Percentiles rank a stretch among this genome's conserved stretches.
Evolutionary conservation across 2,329 filamentous ascomycete species (phyloP).

Genomic region (Hirsutella minnesotensis): DNA sequence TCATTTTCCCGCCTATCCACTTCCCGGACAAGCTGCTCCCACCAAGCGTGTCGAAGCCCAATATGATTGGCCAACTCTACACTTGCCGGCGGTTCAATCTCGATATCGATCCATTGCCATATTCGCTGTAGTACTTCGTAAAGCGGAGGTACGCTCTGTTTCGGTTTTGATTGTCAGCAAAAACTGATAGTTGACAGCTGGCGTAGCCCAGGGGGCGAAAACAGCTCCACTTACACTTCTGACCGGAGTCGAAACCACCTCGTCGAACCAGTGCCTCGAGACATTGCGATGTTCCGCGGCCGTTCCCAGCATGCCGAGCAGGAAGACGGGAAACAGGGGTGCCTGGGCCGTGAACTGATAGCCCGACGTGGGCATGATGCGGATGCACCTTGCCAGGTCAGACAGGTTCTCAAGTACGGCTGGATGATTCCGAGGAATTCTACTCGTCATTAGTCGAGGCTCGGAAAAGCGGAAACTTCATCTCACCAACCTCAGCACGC

Average conservation of each 20-base stretch:
- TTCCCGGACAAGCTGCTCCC: constrained; percentile 24
- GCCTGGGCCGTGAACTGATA: constrained; percentile 28
- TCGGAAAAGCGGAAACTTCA: background rate
- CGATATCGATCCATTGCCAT: constrained; percentile 21
- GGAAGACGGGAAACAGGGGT: constrained; percentile 27
- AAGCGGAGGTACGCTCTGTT: constrained; percentile 27
- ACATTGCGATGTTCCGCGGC: constrained; percentile 13
- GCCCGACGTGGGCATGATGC: constrained; percentile 28
- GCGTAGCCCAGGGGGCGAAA: constrained; percentile 3
- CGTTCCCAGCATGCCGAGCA: constrained; percentile 25
- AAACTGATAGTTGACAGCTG: background rate
- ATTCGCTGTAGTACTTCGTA: constrained; percentile 20
- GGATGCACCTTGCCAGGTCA: constrained; percentile 24
- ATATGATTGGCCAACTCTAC: constrained; percentile 11
- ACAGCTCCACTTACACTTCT: constrained; percentile 23
- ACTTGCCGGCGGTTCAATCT: constrained; percentile 10
- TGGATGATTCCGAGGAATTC: constrained; percentile 24
- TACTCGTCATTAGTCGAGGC: constrained; percentile 5
- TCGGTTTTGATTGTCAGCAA: background rate
- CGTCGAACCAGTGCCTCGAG: constrained; percentile 22
- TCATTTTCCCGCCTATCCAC: constrained; percentile 20
- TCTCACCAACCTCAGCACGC: constrained; percentile 23
- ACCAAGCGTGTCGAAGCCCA: constrained; percentile 22
- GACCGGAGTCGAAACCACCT: constrained; percentile 23
- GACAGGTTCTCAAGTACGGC: constrained; percentile 18